Base-by-base conservation (phyloP, 495 filamentous ascomycete genomes). In the Aspergillus hancockii region DNA sequence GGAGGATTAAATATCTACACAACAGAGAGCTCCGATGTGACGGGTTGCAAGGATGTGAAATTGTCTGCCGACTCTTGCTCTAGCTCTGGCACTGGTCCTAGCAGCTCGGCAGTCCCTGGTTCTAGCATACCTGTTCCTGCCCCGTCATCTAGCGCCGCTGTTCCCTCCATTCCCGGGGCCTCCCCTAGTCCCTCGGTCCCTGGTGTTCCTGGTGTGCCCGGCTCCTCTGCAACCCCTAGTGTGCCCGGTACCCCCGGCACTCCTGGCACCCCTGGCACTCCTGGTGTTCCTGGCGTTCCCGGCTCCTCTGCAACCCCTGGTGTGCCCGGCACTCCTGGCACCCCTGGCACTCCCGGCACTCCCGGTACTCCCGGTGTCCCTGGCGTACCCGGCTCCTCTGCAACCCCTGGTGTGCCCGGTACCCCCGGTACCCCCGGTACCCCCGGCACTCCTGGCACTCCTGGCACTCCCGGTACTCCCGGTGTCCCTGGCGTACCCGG, bases 1-100 rank as follows among this genome's bases (percentile, higher is more conserved):
- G 74, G 67, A 21, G 77, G 74, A 30, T 64, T 70, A 47, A 86
- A 85, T 70, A 67, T 86, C 63, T 85, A 86, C 64, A 76, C 74
- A 5, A 73, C 63, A 14, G 75, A 75, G 51, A 73, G 73, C 41
- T 69, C 73, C 14, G 72, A 75, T 49, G 71, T 75, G 16, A 75
- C 76, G 25, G 59, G 63, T 47, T 87, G 84, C 67, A 63, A 67
- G 59, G 64, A 76, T 54, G 67, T 87, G 51, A 66, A 68, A 28
- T 60, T 86, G 23, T 74, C 51, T 10, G 82, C 81, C 6, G 79
- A 81, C 64, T 71, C 75, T 47, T 85, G 82, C 67, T 62, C 65
- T 10, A 60, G 70, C 49, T 61, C 71, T 19, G 69, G 69, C 23
- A 22, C 66, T 53, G 56, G 61, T 50, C 60, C 54, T 54, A 57